Conservation (phyloP, 257 asterid species). For the Avicennia marina region DNA sequence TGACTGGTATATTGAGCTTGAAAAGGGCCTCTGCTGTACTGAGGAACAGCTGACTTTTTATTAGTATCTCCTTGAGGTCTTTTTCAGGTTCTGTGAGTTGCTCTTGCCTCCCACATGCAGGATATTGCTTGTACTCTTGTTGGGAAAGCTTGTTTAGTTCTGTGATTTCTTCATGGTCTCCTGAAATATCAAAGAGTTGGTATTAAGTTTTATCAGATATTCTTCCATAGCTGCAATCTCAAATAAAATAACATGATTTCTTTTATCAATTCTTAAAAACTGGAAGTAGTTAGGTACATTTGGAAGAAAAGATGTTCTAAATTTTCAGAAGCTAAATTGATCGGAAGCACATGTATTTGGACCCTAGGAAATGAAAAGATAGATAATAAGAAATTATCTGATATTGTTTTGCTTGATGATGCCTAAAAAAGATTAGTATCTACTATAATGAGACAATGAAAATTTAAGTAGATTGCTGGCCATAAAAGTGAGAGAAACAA, state of each 20-base stretch:
- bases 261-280: not conserved
- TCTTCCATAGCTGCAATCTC: not conserved
- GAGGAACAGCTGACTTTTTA: conserved; percentile 57
- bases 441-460: not conserved
- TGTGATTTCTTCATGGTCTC: conserved; percentile 20
- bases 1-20: conserved; percentile 76
- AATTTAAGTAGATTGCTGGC: not conserved
- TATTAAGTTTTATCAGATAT: not conserved
- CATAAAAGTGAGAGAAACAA: not conserved
- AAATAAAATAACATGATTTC: too few relatives aligned
- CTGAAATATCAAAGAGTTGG: conserved; percentile 21
- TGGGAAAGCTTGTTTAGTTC: conserved; percentile 8
- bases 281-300: not conserved
- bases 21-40: conserved; percentile 80
- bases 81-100: conserved; percentile 69
- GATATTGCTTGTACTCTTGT: conserved; percentile 10
- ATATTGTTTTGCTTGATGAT: not conserved
- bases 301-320: not conserved
- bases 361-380: not conserved
- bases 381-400: not conserved
- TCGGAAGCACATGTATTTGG: not conserved
- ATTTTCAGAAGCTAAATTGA: not conserved
- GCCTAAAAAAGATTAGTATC: not conserved
- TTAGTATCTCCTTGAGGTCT: conserved; percentile 56
- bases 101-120: conserved; percentile 22